phyloP scores from a whole-genome alignment of 2,329 filamentous ascomycete species.

The Xylaria sp. region DNA sequence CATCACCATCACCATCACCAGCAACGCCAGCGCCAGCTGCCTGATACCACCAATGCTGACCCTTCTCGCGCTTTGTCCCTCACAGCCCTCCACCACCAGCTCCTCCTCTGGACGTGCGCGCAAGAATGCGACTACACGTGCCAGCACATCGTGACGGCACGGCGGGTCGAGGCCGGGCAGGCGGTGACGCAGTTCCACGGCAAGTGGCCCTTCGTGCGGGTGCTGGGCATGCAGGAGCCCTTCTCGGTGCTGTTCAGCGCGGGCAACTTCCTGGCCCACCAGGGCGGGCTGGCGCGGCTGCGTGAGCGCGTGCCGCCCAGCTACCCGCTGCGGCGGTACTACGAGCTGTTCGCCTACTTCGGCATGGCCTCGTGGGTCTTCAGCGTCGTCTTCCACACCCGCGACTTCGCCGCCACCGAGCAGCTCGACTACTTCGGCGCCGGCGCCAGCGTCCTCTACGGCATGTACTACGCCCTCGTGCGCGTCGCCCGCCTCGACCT shows the following conservation, averaged over 20 bases:
- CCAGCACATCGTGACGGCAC: constrained; percentile 87
- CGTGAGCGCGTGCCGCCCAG: constrained; percentile 73
- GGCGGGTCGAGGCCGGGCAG: constrained; percentile 72
- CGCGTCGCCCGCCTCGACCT: constrained; percentile 85
- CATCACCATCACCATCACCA: neutral
- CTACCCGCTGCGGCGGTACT: constrained; percentile 84
- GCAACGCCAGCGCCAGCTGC: neutral
- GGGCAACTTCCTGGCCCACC: constrained; percentile 89
- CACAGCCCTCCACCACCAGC: constrained; percentile 81
- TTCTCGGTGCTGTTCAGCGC: constrained; percentile 93
- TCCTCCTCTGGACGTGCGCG: constrained; percentile 92
- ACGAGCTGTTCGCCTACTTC: constrained; percentile 80
- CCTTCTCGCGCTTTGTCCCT: neutral
- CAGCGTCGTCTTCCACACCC: constrained; percentile 90
- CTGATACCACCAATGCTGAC: constrained; percentile 8
- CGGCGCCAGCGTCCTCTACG: constrained; percentile 89
- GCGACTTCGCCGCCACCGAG: constrained; percentile 87
- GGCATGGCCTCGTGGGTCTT: constrained; percentile 87
- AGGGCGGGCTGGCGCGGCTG: constrained; percentile 77
- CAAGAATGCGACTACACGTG: constrained; percentile 98
- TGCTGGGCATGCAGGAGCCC: constrained; percentile 94
- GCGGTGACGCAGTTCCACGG: constrained; percentile 93
- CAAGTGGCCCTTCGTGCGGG: constrained; percentile 96
- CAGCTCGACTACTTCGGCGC: constrained; percentile 97
- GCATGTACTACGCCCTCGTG: constrained; percentile 85